Evolutionary conservation across 202 grass and related monocot genomes (phyloP), one percentile per base, ranked within the genome.

Genomic region (Hordeum pubiflorum): DNA sequence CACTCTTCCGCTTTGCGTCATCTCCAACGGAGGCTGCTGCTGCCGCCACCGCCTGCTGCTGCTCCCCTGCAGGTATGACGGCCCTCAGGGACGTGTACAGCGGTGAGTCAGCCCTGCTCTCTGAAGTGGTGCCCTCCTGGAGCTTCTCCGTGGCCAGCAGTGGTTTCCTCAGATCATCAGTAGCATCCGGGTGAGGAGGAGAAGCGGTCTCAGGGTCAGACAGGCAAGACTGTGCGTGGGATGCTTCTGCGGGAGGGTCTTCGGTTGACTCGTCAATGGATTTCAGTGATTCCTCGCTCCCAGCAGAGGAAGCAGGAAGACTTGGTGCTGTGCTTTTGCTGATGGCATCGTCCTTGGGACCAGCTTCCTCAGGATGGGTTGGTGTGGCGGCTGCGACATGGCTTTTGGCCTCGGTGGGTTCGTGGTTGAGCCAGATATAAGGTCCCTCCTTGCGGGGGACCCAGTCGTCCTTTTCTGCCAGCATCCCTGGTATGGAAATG

Each of bases 401-500:
- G 26, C 36, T 77, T 78, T 44, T 89, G 7, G 18, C 80, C 77
- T 95, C 92, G 39, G 27, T 77, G 18, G 76, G 70, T 62, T 95
- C 92, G 0, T 81, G 88, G 48, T 93, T 83, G 20, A 90, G 72
- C 92, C 90, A 91, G 62, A 99, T 87, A 50, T 93, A 99, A 58
- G 96, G 92, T 63, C 89, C 90, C 48, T 80, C 80, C 80, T 87
- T 93, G 67, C 82, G 60, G 72, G 90, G 96, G 6, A 88, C 78
- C 96, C 96, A 98, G 59, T 98, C 92, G 26, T 95, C 96, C 59
- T 86, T 91, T 33, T 98, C 92, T 67, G 90, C 83, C 70, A 95
- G 3, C 96, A 98, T 95, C 82, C 92, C 86, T 34, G 96, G 90
- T 17, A 98, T 77, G 38, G 81, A 17, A 72, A 95, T 85, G 81